phyloP scores from a whole-genome alignment of 2,329 filamentous ascomycete genomes.

The Penicillium oxalicum region DNA sequence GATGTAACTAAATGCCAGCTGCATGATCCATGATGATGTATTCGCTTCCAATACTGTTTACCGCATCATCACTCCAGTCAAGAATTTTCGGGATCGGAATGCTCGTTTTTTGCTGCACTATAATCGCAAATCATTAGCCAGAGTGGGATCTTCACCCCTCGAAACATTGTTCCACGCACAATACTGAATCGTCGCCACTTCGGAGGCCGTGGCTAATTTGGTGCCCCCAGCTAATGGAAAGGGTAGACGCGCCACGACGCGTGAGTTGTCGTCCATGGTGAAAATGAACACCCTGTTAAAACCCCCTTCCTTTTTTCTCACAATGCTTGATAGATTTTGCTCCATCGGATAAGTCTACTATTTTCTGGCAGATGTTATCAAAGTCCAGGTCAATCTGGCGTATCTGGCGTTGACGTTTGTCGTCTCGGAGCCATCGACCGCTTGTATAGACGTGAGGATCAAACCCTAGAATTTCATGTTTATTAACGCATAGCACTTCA shows the following conservation, averaged over 20 bases:
- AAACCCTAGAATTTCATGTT: neutral
- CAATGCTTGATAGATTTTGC: neutral
- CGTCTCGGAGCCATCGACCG: conserved; percentile 6
- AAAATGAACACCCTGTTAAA: neutral
- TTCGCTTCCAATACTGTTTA: conserved; percentile 8
- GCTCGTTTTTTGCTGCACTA: neutral
- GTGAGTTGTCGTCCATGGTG: neutral
- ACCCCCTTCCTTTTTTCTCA: neutral
- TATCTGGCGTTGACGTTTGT: conserved; percentile 5
- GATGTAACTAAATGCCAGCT: conserved; percentile 2
- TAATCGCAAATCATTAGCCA: neutral
- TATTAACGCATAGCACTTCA: neutral
- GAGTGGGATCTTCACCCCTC: neutral
- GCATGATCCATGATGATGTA: conserved; percentile 8
- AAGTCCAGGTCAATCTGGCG: conserved; percentile 6
- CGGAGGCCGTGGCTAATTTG: neutral
- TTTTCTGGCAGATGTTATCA: conserved; percentile 1
- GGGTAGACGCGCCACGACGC: neutral
- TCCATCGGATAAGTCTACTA: neutral
- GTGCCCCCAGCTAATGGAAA: too few species aligned
- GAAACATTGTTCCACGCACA: neutral
- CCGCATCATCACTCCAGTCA: conserved; percentile 7
- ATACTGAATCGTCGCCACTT: neutral
- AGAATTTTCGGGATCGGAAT: conserved; percentile 9
- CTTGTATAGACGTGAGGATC: conserved; percentile 5